phyloP scores from a whole-genome alignment of 768 basidiomycete species.

The Epithele typhae region DNA sequence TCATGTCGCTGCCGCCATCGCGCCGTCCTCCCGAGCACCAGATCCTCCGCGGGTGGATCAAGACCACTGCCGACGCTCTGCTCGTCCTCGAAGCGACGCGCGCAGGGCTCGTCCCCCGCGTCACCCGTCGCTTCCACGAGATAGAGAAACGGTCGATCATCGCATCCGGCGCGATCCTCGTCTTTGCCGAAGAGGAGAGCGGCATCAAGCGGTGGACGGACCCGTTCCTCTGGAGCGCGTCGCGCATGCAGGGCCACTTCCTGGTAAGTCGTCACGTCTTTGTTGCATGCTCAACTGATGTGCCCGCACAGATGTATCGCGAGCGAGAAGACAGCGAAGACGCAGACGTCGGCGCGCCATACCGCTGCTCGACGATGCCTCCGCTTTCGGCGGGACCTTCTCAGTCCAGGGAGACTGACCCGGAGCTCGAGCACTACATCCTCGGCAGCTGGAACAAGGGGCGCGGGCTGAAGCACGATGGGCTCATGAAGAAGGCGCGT shows the following conservation, averaged over 20 bases:
- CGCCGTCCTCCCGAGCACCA: constrained; percentile 6
- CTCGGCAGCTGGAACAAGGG: constrained; percentile 20
- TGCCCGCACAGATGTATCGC: constrained; percentile 14
- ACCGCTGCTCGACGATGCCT: constrained; percentile 9
- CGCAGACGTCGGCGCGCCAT: constrained; percentile 5
- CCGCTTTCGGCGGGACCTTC: background rate
- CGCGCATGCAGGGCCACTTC: constrained; percentile 18
- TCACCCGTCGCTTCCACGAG: constrained; percentile 18
- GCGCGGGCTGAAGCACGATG: constrained; percentile 16
- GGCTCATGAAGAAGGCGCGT: constrained; percentile 19
- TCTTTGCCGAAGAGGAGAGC: constrained; percentile 20
- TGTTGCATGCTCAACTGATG: background rate
- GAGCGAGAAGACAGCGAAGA: constrained; percentile 15
- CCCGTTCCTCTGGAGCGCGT: constrained; percentile 17
- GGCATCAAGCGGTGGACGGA: constrained; percentile 21
- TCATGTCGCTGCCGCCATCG: background rate
- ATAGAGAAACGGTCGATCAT: constrained; percentile 17
- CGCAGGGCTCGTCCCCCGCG: constrained; percentile 15
- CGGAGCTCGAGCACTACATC: constrained; percentile 14
- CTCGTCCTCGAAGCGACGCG: constrained; percentile 19
- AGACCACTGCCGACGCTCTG: constrained; percentile 18
- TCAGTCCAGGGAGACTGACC: constrained; percentile 4
- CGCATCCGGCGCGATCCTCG: constrained; percentile 17
- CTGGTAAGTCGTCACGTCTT: constrained; percentile 5
- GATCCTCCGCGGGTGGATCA: constrained; percentile 18